Evolutionary conservation across 2,329 filamentous ascomycete genomes (phyloP).

Genomic region (Colletotrichum acutatum): DNA sequence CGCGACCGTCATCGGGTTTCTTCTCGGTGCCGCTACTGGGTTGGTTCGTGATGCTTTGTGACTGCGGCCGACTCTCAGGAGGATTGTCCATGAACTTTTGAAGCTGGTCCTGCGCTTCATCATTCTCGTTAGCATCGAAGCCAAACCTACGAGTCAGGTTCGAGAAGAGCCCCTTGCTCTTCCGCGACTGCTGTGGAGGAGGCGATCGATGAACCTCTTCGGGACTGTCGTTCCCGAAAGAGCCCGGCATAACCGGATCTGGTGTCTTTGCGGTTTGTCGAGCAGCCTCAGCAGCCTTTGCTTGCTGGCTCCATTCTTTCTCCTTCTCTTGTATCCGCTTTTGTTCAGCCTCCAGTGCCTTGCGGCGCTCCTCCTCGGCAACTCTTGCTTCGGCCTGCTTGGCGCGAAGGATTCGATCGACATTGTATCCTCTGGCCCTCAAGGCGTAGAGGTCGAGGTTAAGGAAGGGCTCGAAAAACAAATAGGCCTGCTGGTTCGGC

Average conservation of each 20-base stretch:
- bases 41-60: constrained; percentile 15
- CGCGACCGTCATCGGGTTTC: constrained; percentile 59
- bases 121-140: constrained; percentile 63
- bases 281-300: constrained; percentile 52
- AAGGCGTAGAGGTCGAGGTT: constrained; percentile 86
- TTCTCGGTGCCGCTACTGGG: constrained; percentile 28
- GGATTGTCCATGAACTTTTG: constrained; percentile 57
- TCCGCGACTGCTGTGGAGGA: constrained; percentile 48
- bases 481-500: constrained; percentile 87
- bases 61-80: constrained; percentile 29
- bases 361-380: constrained; percentile 83
- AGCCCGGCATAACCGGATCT: constrained; percentile 74
- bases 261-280: constrained; percentile 54
- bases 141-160: constrained; percentile 75
- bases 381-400: constrained; percentile 90
- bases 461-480: constrained; percentile 91
- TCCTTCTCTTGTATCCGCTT: constrained; percentile 70
- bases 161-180: constrained; percentile 72
- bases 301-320: constrained; percentile 56
- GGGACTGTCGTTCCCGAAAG: constrained; percentile 74
- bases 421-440: constrained; percentile 91
- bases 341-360: constrained; percentile 78
- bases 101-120: constrained; percentile 54
- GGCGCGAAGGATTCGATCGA: constrained; percentile 89
- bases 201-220: constrained; percentile 52